phyloP scores from a whole-genome alignment of 164 flowering plant genomes.

The Annona cherimola region DNA sequence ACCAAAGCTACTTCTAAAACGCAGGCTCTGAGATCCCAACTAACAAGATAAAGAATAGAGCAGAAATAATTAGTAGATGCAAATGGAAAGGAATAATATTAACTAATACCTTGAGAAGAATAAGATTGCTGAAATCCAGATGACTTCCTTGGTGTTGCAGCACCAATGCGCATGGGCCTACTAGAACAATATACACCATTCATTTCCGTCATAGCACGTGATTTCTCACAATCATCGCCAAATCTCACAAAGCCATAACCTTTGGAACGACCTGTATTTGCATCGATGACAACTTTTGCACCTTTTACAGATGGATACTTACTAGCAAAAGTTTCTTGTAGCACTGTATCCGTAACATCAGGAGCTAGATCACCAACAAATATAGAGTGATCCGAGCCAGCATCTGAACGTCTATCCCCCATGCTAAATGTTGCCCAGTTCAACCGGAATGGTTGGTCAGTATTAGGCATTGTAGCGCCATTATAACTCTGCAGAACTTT shows the following conservation, averaged over 20 bases:
- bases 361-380: conserved; percentile 96
- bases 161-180: conserved; percentile 94
- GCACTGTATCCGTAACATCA: conserved; percentile 79
- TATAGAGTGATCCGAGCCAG: conserved; percentile 83
- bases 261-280: conserved; percentile 91
- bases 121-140: conserved; percentile 68
- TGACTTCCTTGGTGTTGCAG: conserved; percentile 89
- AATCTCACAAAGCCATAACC: conserved; percentile 97
- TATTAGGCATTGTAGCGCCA: conserved; percentile 64
- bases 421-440: conserved; percentile 95
- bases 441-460: conserved; percentile 79
- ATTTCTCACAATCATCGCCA: conserved; percentile 83
- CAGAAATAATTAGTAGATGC: neutral
- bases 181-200: conserved; percentile 83
- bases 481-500: conserved; percentile 67
- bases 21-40: no score
- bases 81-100: neutral
- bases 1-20: neutral
- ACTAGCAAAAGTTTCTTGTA: conserved; percentile 81
- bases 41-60: no score
- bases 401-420: conserved; percentile 79
- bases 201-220: conserved; percentile 90
- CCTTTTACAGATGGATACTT: conserved; percentile 87
- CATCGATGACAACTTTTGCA: conserved; percentile 95
- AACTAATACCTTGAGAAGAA: conserved; percentile 56